Base-by-base conservation (phyloP, 23 red algal species). In the Gracilaria caudata region DNA sequence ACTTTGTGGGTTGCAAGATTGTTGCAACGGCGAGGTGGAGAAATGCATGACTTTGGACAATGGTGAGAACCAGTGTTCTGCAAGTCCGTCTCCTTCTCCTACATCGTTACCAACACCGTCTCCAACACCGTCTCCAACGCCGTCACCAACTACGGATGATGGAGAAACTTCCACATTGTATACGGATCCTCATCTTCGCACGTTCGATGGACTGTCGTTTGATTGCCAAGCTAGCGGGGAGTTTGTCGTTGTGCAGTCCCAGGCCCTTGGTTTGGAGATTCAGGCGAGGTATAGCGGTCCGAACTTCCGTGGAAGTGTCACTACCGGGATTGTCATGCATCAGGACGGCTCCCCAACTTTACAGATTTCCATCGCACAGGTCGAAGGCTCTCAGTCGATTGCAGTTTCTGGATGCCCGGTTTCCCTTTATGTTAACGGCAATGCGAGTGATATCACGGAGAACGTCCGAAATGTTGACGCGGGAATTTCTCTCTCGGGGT, bases 191-290 rank as follows among this genome's bases (percentile, higher is more conserved):
- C 83, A 87, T 2, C 7, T 87, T 11, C 46, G 83, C 10, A 87
- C 83, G 7, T 87, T 87, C 40, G 83, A 87, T 87, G 66, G 70
- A 2, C 25, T 87, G 13, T 74, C 66, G 3, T 87, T 49, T 26
- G 83, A 76, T 43, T 87, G 83, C 25, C 83, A 87, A 39, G 83
- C 83, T 0, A 75, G 64, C 61, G 83, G 83, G 29, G 83, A 76
- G 51, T 87, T 87, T 61, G 77, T 75, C 36, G 16, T 87, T 35
- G 64, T 59, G 3, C 24, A 34, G 20, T 57, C 65, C 35, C 26
- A 33, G 20, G 51, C 64, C 0, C 32, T 40, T 30, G 83, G 65
- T 20, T 16, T 87, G 11, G 28, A 56, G 29, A 87, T 87, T 60
- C 83, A 87, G 34, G 65, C 66, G 4, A 21, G 83, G 35, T 87